These are phyloP conservation scores for Fusarium neocosmosporiellum DNA, from an alignment of 2,329 filamentous ascomycete species.

Conservation along the genomic window DNA sequence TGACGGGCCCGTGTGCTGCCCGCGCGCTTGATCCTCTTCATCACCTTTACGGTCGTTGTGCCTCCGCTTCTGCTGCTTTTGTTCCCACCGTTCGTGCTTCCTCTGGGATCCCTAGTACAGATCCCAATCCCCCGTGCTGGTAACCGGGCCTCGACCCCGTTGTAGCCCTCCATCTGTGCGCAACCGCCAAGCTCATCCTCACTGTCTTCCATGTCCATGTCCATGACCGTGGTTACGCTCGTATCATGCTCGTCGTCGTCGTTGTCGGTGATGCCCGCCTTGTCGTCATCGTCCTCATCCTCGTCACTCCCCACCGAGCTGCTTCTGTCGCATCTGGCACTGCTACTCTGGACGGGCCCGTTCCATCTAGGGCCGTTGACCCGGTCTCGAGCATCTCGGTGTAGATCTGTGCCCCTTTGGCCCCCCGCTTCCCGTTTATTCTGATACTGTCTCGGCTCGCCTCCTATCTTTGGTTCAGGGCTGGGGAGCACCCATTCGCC, in stretches of 20 bases:
- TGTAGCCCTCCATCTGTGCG: conserved; percentile 5
- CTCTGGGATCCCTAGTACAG: conserved; percentile 3
- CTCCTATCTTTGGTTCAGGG: conserved; percentile 25
- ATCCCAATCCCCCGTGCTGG: background rate
- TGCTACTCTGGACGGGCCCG: conserved; percentile 4
- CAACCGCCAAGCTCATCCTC: conserved; percentile 37
- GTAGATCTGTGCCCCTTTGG: conserved; percentile 18
- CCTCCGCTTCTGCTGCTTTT: background rate
- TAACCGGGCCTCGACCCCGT: background rate
- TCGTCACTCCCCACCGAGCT: conserved; percentile 19
- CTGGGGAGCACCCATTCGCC: conserved; percentile 52
- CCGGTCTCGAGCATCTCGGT: conserved; percentile 22
- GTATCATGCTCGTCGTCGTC: conserved; percentile 21
- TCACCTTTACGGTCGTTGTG: background rate
- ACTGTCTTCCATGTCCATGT: conserved; percentile 26
- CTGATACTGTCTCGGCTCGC: conserved; percentile 10
- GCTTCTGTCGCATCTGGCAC: background rate
- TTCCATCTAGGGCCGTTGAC: conserved; percentile 20
- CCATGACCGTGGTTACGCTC: conserved; percentile 23
- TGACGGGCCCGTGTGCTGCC: conserved; percentile 19
- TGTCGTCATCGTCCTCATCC: conserved; percentile 17
- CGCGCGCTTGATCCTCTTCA: conserved; percentile 32
- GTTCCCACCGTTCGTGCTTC: background rate
- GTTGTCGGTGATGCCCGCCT: conserved; percentile 13
- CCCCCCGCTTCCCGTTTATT: conserved; percentile 2